Percentiles rank a stretch among this genome's conserved stretches.
These are phyloP conservation scores for Eleusine coracana DNA, from an alignment of 176 grass and related monocot genomes.

Conservation along the genomic window DNA sequence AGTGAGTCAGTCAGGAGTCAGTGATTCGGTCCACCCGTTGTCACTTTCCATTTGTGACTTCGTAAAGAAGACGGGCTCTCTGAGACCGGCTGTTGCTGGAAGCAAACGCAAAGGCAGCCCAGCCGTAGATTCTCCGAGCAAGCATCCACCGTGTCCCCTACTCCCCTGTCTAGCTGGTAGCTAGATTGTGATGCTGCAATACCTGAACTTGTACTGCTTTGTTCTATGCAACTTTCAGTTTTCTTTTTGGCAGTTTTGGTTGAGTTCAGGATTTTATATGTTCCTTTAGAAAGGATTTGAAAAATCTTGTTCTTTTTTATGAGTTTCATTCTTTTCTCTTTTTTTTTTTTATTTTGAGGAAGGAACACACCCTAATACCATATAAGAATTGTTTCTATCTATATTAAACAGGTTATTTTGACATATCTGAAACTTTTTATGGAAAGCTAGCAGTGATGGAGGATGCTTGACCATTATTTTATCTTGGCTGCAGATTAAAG, in stretches of 20 bases:
- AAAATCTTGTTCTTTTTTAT: not conserved
- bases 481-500: not conserved
- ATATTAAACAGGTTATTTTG: not conserved
- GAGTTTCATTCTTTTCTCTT: not conserved
- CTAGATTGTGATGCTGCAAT: conserved; percentile 1
- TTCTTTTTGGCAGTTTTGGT: not conserved
- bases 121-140: not conserved
- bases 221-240: not conserved
- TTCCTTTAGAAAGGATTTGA: not conserved
- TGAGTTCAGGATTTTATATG: not conserved
- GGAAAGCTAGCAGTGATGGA: not conserved
- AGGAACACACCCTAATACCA: not conserved
- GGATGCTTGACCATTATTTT: not conserved
- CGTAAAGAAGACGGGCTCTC: not conserved
- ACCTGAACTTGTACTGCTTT: not conserved
- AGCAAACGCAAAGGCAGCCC: conserved; percentile 42
- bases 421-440: not conserved
- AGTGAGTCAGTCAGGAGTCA: not conserved
- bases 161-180: not conserved
- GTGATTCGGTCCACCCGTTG: conserved; percentile 1
- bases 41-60: conserved; percentile 23
- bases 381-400: not conserved
- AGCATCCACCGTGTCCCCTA: not conserved
- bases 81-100: conserved; percentile 24
- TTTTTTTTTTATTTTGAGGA: not conserved